Evolutionary conservation across 2,329 filamentous ascomycete species (phyloP), one percentile per base, ranked within the genome.

Genomic region (Neodidymelliopsis sp.): DNA sequence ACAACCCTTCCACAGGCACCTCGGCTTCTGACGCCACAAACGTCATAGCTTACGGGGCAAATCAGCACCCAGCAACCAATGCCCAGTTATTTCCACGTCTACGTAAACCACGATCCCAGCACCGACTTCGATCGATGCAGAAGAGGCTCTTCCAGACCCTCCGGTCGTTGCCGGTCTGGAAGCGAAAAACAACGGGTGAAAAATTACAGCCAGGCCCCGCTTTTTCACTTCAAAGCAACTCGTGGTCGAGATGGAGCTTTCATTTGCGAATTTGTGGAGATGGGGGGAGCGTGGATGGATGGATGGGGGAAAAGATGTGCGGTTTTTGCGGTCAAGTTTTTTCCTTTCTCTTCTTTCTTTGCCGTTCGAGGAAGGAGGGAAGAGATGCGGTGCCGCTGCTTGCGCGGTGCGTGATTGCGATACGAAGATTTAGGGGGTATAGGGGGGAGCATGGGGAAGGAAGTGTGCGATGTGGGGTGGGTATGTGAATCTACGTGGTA

Each of bases 71-170:
- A 23, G 18, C 29, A 41, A 33, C 22, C 23, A 29, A 6, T 23
- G 35, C 40, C 47, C 29, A 40, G 34, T 50, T 30, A 44, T 44
- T 30, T 25, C 33, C 34, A 36, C 18, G 29, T 25, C 27, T 42
- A 22, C 43, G 38, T 38, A 38, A 37, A 15, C 6, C 15, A 4
- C 47, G 47, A 50, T 50, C 47, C 40, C 47, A 16, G 40, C 47
- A 50, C 40, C 35, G 31, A 9, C 29, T 22, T 13, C 36, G 47
- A 50, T 50, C 47, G 47, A 45, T 45, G 12, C 25, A 45, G 13
- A 20, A 41, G 40, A 20, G 47, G 40, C 47, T 36, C 30, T 45
- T 50, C 40, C 30, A 50, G 47, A 45, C 47, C 47, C 40, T 50
- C 15, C 13, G 24, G 40, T 39, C 35, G 35, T 39, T 45, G 30